These are phyloP conservation scores for Clarireedia sp. DNA, from an alignment of 2,329 filamentous ascomycete genomes.

Conservation along the genomic window DNA sequence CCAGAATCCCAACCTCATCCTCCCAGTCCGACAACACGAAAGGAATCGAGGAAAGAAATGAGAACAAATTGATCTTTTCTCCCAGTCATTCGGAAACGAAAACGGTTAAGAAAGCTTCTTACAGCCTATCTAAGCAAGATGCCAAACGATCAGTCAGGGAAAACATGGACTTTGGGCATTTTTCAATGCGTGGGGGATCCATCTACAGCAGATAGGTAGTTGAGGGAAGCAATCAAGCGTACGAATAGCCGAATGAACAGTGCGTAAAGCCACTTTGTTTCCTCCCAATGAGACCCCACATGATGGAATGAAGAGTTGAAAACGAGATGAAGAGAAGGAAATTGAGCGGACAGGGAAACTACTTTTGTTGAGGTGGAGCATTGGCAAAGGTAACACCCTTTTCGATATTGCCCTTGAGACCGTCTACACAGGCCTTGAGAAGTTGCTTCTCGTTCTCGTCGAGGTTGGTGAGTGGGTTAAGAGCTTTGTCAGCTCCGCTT, in stretches of 20 bases:
- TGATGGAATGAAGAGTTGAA: not conserved
- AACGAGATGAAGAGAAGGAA: not conserved
- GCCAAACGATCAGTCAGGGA: constrained; percentile 7
- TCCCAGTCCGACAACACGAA: not conserved
- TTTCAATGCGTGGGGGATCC: not conserved
- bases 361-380: constrained; percentile 12
- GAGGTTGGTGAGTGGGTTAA: constrained; percentile 10
- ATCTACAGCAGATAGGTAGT: not conserved
- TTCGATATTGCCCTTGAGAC: constrained; percentile 65
- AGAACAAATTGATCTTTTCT: not conserved
- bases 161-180: not conserved
- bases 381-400: constrained; percentile 63
- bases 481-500: constrained; percentile 32
- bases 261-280: not conserved
- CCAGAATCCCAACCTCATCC: too few relatives aligned
- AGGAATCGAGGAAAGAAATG: not conserved
- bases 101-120: constrained; percentile 3
- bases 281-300: not conserved
- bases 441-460: constrained; percentile 21
- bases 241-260: not conserved
- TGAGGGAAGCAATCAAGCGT: not conserved
- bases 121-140: constrained; percentile 10
- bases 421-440: constrained; percentile 2
- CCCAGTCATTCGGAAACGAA: not conserved
- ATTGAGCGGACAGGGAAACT: constrained; percentile 5